A percentile compares a stretch with the other conserved stretches of the same genome.
Conservation (phyloP, 176 grass and related monocot genomes). For the Oryza brachyantha region DNA sequence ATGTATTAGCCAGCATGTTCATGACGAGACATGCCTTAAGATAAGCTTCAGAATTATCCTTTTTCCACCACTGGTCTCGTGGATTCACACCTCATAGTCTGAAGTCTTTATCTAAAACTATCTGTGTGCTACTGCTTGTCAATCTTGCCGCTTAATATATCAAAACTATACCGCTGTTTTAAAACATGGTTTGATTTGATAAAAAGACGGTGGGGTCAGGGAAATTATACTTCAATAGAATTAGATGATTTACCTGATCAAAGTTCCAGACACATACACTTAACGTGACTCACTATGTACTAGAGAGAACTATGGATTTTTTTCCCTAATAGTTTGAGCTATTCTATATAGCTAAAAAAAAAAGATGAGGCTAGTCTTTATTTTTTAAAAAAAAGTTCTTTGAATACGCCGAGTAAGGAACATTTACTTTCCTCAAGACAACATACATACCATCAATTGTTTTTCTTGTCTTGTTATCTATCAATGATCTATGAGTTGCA, state of each 20-base stretch:
- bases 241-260: not conserved
- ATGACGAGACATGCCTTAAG: slow-evolving; percentile 4
- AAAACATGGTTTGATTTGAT: not conserved
- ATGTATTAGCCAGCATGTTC: not conserved
- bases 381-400: not conserved
- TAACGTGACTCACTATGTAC: not conserved
- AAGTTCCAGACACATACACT: not conserved
- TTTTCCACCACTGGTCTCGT: slow-evolving; percentile 14
- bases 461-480: not conserved
- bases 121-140: not conserved
- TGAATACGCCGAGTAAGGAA: not conserved
- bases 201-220: not conserved
- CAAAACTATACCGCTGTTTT: not conserved
- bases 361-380: not conserved
- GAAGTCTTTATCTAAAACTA: not conserved
- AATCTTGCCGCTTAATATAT: not conserved
- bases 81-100: slow-evolving; percentile 33
- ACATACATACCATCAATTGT: not conserved
- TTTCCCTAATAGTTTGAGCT: not conserved
- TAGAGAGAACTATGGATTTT: not conserved
- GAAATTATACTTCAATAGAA: not conserved
- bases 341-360: too few species aligned
- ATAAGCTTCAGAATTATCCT: slow-evolving; percentile 16
- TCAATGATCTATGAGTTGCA: not conserved
- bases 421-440: not conserved